These are phyloP conservation scores for Rubia yunnanensis DNA, from an alignment of 257 asterid genomes.

Conservation along the genomic window DNA sequence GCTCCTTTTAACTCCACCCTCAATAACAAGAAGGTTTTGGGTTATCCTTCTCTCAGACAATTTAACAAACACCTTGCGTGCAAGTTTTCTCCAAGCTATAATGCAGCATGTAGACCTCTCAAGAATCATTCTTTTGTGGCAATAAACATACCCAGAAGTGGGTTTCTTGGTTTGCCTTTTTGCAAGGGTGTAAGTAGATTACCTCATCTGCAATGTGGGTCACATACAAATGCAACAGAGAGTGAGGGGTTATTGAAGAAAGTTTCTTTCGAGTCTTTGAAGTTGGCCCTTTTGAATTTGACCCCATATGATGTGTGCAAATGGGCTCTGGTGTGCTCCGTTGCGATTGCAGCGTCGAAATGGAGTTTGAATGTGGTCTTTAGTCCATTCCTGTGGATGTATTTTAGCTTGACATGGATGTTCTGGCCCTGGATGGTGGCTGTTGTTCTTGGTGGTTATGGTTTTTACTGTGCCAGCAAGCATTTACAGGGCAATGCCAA, in stretches of 20 bases:
- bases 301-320: conserved; percentile 57
- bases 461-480: conserved; percentile 46
- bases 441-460: conserved; percentile 40
- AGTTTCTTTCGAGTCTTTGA: conserved; percentile 42
- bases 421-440: conserved; percentile 94
- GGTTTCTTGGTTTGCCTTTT: conserved; percentile 7
- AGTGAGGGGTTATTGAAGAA: conserved; percentile 21
- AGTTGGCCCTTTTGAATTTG: conserved; percentile 35
- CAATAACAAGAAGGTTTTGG: conserved; percentile 5
- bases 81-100: conserved; percentile 22
- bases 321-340: conserved; percentile 46
- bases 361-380: conserved; percentile 41
- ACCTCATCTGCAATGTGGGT: conserved; percentile 28
- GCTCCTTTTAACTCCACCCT: conserved; percentile 26
- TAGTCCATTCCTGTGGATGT: conserved; percentile 88
- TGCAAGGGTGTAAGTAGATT: not conserved
- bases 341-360: conserved; percentile 51
- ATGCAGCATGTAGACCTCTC: conserved; percentile 1
- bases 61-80: conserved; percentile 39
- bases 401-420: conserved; percentile 86
- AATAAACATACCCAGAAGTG: not conserved
- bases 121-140: conserved; percentile 16
- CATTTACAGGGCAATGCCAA: conserved; percentile 57
- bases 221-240: conserved; percentile 22
- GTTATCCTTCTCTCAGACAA: conserved; percentile 43